Conservation (phyloP, 192 early-diverging fungal species). For the Linnemannia hyalina region DNA sequence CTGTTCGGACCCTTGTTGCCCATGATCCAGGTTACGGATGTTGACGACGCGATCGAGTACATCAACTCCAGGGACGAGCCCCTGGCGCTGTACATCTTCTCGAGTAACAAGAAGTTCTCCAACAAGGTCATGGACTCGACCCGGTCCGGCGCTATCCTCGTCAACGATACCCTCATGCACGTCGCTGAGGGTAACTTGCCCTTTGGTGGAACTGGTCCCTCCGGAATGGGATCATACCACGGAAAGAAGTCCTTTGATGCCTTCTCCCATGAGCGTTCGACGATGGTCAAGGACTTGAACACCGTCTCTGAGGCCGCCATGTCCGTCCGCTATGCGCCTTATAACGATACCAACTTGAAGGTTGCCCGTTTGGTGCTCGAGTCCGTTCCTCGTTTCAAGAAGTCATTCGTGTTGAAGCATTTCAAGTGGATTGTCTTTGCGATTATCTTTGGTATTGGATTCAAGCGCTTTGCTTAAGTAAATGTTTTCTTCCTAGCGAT, state of each 20-base stretch:
- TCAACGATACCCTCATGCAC: slow-evolving; percentile 90
- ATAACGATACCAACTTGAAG: slow-evolving; percentile 35
- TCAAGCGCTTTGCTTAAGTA: slow-evolving; percentile 25
- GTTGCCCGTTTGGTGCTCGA: slow-evolving; percentile 30
- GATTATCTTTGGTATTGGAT: slow-evolving; percentile 42
- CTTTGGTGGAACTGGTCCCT: slow-evolving; percentile 90
- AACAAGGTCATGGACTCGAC: slow-evolving; percentile 78
- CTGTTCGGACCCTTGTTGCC: slow-evolving; percentile 95
- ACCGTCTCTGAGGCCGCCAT: slow-evolving; percentile 21
- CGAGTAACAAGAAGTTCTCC: slow-evolving; percentile 62
- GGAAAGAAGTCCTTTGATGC: slow-evolving; percentile 82
- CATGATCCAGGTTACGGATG: slow-evolving; percentile 74
- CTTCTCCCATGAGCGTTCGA: slow-evolving; percentile 83
- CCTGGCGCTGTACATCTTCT: slow-evolving; percentile 85
- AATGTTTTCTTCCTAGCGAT: too few relatives aligned
- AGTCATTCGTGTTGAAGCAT: slow-evolving; percentile 35
- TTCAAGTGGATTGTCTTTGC: slow-evolving; percentile 55
- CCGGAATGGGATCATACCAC: slow-evolving; percentile 90
- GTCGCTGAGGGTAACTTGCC: slow-evolving; percentile 71
- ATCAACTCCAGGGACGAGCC: slow-evolving; percentile 81
- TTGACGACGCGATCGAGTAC: slow-evolving; percentile 78
- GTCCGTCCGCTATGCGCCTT: slow-evolving; percentile 46
- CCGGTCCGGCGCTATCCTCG: slow-evolving; percentile 79
- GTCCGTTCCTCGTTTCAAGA: slow-evolving; percentile 45
- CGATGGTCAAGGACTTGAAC: slow-evolving; percentile 66